Evolutionary conservation across 2,329 filamentous ascomycete species (phyloP).

Genomic region (Cordyceps javanica): DNA sequence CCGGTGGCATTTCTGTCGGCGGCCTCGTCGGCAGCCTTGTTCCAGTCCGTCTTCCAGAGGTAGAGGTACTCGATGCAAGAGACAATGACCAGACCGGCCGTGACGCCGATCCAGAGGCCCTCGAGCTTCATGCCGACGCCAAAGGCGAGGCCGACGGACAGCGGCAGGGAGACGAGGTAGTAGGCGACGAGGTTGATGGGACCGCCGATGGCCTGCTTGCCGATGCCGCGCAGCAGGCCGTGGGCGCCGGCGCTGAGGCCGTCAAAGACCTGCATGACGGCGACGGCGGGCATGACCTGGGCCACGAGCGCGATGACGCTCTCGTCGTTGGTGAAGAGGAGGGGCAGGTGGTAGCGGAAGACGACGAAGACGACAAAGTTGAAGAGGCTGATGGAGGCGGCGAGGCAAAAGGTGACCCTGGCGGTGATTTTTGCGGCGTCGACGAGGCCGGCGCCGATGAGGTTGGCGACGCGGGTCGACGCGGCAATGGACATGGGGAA

Average conservation of each 20-base stretch:
- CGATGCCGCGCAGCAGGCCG: constrained; percentile 79
- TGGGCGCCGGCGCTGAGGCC: constrained; percentile 72
- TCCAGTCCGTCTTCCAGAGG: constrained; percentile 46
- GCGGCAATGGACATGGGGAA: constrained; percentile 87
- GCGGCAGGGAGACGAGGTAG: constrained; percentile 78
- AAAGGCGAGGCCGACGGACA: constrained; percentile 74
- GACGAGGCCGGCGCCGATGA: constrained; percentile 81
- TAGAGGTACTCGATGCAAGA: constrained; percentile 49
- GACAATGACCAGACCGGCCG: constrained; percentile 60
- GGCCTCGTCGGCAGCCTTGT: constrained; percentile 46
- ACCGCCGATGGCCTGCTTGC: constrained; percentile 82
- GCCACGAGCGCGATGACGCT: constrained; percentile 66
- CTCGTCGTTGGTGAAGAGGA: constrained; percentile 68
- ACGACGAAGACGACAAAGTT: constrained; percentile 66
- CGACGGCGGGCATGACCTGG: constrained; percentile 68
- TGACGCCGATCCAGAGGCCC: constrained; percentile 77
- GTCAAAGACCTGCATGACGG: constrained; percentile 87
- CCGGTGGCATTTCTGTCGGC: constrained; percentile 43
- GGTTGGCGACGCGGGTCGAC: constrained; percentile 82
- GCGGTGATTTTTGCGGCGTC: constrained; percentile 74
- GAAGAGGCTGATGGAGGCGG: constrained; percentile 66
- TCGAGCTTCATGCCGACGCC: constrained; percentile 68
- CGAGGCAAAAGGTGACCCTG: constrained; percentile 61
- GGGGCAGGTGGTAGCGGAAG: constrained; percentile 67
- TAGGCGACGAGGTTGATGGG: constrained; percentile 84